Evolutionary conservation across 352 stramenopile genomes (phyloP).

Genomic region (Paralagenidium karlingii): DNA sequence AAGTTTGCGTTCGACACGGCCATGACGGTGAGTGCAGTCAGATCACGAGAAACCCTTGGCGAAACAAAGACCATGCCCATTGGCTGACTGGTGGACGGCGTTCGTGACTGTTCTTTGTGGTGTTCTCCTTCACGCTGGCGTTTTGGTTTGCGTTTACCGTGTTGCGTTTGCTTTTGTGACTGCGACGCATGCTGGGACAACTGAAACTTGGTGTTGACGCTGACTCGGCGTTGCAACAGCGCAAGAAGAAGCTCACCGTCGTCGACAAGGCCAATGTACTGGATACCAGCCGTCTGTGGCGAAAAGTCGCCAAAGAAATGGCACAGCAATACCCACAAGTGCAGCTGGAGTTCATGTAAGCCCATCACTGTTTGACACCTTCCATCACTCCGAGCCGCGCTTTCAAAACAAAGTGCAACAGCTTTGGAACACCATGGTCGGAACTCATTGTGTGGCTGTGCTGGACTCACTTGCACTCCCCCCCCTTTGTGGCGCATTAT

Average conservation of each 20-base stretch:
- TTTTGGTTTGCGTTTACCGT: not conserved
- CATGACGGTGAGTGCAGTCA: slow-evolving; percentile 30
- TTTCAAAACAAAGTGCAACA: too few relatives aligned
- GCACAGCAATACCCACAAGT: slow-evolving; percentile 89
- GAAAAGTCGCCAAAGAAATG: slow-evolving; percentile 86
- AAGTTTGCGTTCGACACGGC: slow-evolving; percentile 80
- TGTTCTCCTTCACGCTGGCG: too few relatives aligned
- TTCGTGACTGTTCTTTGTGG: too few relatives aligned
- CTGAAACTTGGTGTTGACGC: too few relatives aligned
- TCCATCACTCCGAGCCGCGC: too few relatives aligned
- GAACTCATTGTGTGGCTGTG: not conserved
- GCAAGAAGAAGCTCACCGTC: slow-evolving; percentile 90
- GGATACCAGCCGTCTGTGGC: slow-evolving; percentile 89
- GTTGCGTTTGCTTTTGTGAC: slow-evolving; percentile 15
- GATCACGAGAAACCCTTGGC: not conserved
- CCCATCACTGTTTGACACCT: not conserved
- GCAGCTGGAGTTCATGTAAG: slow-evolving; percentile 92
- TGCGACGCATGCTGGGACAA: too few relatives aligned
- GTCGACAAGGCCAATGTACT: slow-evolving; percentile 99
- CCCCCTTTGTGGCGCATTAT: not conserved
- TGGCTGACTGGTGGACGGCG: too few relatives aligned
- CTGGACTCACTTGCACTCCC: not conserved
- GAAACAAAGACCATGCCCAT: too few relatives aligned
- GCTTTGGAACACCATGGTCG: too few relatives aligned
- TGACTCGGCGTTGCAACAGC: slow-evolving; percentile 60